phyloP scores from a whole-genome alignment of 2,329 filamentous ascomycete species.

The Coniochaeta hoffmannii region DNA sequence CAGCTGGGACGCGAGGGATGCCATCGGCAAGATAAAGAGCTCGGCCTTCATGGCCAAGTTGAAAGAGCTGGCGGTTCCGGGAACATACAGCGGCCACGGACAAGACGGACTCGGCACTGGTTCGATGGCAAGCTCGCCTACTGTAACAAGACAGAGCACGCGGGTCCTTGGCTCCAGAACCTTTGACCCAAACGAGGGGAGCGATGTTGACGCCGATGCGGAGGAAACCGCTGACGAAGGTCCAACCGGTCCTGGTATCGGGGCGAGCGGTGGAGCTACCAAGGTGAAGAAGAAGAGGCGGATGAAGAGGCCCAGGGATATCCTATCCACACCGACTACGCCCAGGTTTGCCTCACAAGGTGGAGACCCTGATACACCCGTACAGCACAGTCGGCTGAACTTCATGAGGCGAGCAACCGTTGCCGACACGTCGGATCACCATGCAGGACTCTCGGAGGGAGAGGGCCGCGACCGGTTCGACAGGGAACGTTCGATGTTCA shows the following conservation, averaged over 20 bases:
- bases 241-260: not conserved
- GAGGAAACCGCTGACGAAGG: slow-evolving; percentile 79
- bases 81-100: slow-evolving; percentile 25
- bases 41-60: slow-evolving; percentile 71
- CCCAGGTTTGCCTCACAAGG: slow-evolving; percentile 31
- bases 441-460: slow-evolving; percentile 66
- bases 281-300: slow-evolving; percentile 58
- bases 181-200: slow-evolving; percentile 43
- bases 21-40: slow-evolving; percentile 47
- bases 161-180: slow-evolving; percentile 17
- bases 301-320: slow-evolving; percentile 45
- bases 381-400: slow-evolving; percentile 37
- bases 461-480: slow-evolving; percentile 60
- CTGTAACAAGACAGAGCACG: slow-evolving; percentile 30
- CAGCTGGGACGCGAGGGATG: slow-evolving; percentile 61
- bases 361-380: slow-evolving; percentile 30
- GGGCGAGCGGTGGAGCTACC: slow-evolving; percentile 33
- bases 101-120: slow-evolving; percentile 20
- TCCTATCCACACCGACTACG: slow-evolving; percentile 61
- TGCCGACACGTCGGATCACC: slow-evolving; percentile 49
- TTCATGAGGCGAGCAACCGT: slow-evolving; percentile 61
- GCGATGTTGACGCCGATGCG: slow-evolving; percentile 69
- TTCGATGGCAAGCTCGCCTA: slow-evolving; percentile 42
- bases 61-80: slow-evolving; percentile 57
- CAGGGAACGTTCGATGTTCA: slow-evolving; percentile 47